Evolutionary conservation across 805 yeast species (phyloP), one percentile per base, ranked within the genome.

Genomic region (Isabelozyma gotoi): DNA sequence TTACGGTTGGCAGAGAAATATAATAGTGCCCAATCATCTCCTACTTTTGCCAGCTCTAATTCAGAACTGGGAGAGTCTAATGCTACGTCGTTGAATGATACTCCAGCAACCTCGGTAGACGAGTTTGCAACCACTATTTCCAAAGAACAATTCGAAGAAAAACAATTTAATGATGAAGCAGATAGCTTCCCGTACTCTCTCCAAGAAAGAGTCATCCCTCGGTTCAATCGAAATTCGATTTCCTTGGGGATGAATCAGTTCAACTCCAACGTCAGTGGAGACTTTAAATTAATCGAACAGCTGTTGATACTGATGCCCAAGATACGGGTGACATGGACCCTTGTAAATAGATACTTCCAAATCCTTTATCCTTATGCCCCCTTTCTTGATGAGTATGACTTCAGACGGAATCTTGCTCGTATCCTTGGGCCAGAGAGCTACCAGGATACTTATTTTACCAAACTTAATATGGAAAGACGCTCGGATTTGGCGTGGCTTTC

Each of bases 311-410:
- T 65, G 3, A 47, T 83, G 37, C 88, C 88, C 1, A 71, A 63
- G 20, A 73, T 76, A 50, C 69, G 68, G 43, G 70, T 77, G 1
- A 67, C 82, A 8, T 77, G 83, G 76, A 50, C 73, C 37, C 63
- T 80, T 34, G 60, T 82, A 20, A 80, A 81, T 42, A 60, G 83
- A 48, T 84, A 76, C 50, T 83, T 84, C 55, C 75, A 73, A n/a
- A 72, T 74, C 24, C 55, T 84, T 5, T 84, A 84, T 53, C 73
- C 84, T 4, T 79, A 78, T 42, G 64, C 82, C 45, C 89, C 90
- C 3, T 82, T 74, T 50, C 62, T 83, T 29, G 88, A 82, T 57
- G 86, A 83, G 53, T 66, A 57, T 47, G 71, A 67, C 8, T 78
- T 78, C 53, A 65, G 71, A 37, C 51, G 55, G 15, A 67, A 72